Percentiles rank a stretch among this genome's conserved stretches.
Conservation (phyloP, 768 basidiomycete species). For the Boletus bicolor region DNA sequence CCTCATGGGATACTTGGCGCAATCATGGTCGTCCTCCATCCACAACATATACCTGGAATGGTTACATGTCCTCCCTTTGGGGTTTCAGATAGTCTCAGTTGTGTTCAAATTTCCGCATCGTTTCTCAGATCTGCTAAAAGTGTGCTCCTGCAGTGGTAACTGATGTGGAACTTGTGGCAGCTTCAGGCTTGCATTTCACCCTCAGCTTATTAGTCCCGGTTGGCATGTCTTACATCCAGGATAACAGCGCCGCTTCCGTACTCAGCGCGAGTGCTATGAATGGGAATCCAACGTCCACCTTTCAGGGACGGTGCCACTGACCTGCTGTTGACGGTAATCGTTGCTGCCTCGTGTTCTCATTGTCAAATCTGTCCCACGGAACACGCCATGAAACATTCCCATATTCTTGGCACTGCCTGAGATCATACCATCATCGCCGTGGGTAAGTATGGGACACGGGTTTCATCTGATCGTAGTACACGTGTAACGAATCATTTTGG, state of each 20-base stretch:
- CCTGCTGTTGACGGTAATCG: conserved; percentile 10
- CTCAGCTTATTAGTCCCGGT: not conserved
- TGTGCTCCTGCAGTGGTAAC: not conserved
- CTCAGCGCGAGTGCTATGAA: conserved; percentile 1
- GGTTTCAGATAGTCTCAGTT: not conserved
- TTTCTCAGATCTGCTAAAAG: not conserved
- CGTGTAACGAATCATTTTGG: conserved; percentile 18
- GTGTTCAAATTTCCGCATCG: not conserved
- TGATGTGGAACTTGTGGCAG: not conserved
- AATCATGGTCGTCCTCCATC: not conserved
- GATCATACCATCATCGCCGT: conserved; percentile 13
- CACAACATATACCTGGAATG: not conserved
- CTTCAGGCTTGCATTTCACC: not conserved
- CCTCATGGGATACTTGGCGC: conserved; percentile 7
- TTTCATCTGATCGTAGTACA: conserved; percentile 17
- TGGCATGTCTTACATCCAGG: conserved; percentile 5
- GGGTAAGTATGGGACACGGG: conserved; percentile 17
- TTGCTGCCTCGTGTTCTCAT: conserved; percentile 29
- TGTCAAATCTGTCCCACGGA: conserved; percentile 20
- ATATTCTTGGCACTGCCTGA: conserved; percentile 2
- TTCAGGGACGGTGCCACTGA: conserved; percentile 8
- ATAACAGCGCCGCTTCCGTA: conserved; percentile 6
- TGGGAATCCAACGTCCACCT: not conserved
- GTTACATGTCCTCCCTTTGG: not conserved
- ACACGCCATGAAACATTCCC: conserved; percentile 9